Base-by-base conservation (phyloP, 441 rosid species). In the Biscutella laevigata region DNA sequence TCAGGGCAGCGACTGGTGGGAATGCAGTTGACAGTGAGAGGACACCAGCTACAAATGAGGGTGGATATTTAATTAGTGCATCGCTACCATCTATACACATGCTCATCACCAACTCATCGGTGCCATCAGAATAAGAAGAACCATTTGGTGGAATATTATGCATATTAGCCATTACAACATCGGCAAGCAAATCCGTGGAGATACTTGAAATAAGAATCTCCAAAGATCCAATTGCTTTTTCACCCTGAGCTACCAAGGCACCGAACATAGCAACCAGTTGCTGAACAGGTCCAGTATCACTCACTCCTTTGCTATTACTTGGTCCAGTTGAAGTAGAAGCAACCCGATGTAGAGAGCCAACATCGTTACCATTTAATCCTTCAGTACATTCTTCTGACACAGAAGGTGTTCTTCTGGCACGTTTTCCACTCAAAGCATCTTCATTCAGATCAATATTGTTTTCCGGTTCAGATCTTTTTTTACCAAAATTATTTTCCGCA, bases 161-260 rank as follows among this genome's bases (percentile, higher is more conserved):
- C 94, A 94, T 94, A 64, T 94, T 89, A 70, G 95, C 86, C 80
- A 94, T 89, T 66, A 94, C 99, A 41, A 94, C 88, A 64, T 89
- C 97, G 19, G 97, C 95, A 45, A 94, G 86, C 73, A 89, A 79
- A 81, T 94, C 97, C 10, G 95, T 84, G 29, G 89, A 83, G 59
- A 94, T 87, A 62, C 83, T 89, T 56, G 95, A 77, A 78, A 94
- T 94, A 66, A 89, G 95, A 78, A 87, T 78, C 75, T 86, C 96
- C 63, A 94, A 62, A 54, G 86, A 77, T 51, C 80, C 84, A 72
- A 83, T 73, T 71, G 95, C 99, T 33, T 76, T 80, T 77, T 84
- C 99, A 70, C 97, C 96, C 76, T 89, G 94, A 59, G 96, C 95
- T 76, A 94, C 95, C 82, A 94, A 79, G 39, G 80, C 90, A 46